Conservation (phyloP, 352 stramenopile genomes). For the Phytophthora fragariae region DNA sequence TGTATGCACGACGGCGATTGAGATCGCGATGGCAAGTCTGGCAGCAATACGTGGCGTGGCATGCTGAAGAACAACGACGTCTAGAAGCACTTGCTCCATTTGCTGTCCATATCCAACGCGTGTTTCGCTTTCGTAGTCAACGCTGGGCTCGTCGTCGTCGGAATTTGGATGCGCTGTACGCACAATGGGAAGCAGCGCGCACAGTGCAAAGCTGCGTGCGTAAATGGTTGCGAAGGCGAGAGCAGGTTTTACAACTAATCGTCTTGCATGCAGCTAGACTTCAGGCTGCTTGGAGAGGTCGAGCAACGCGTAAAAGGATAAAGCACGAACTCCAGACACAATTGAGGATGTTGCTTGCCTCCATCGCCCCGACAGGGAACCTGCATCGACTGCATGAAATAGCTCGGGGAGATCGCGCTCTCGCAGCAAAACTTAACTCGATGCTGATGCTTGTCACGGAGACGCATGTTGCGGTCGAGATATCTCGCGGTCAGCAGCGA, state of each 20-base stretch:
- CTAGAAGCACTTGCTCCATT: slow-evolving; percentile 52
- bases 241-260: slow-evolving; percentile 29
- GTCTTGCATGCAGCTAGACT: slow-evolving; percentile 43
- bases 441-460: slow-evolving; percentile 70
- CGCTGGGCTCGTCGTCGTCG: slow-evolving; percentile 40
- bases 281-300: slow-evolving; percentile 61
- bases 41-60: slow-evolving; percentile 53
- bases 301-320: slow-evolving; percentile 41
- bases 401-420: slow-evolving; percentile 31
- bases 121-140: slow-evolving; percentile 57
- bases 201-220: slow-evolving; percentile 47
- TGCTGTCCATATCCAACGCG: slow-evolving; percentile 65
- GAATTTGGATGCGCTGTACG: slow-evolving; percentile 43
- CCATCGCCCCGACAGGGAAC: slow-evolving; percentile 63
- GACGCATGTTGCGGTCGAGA: slow-evolving; percentile 52
- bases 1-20: slow-evolving; percentile 57
- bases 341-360: slow-evolving; percentile 51
- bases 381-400: slow-evolving; percentile 70
- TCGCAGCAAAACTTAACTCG: slow-evolving; percentile 51
- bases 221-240: slow-evolving; percentile 34
- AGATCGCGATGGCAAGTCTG: slow-evolving; percentile 48
- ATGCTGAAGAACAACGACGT: slow-evolving; percentile 46
- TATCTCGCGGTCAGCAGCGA: slow-evolving; percentile 23
- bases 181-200: slow-evolving; percentile 46
- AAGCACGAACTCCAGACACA: slow-evolving; percentile 53